Base-by-base conservation (phyloP, 371 early-diverging fungal genomes). In the Apophysomyces elegans region DNA sequence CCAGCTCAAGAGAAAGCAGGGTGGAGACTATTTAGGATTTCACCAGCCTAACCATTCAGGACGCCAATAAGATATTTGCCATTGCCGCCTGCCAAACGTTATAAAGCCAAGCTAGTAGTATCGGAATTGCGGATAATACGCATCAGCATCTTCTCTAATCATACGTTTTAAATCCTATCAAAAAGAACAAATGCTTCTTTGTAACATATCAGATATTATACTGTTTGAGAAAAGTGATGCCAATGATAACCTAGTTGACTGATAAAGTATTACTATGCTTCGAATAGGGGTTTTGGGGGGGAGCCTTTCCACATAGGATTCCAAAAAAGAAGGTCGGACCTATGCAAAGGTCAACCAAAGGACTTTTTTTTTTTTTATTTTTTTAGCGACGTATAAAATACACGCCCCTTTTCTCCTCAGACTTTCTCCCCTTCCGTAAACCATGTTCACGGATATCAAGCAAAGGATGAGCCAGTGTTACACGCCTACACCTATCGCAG, bases 381-480 rank as follows among this genome's bases (percentile, higher is more conserved):
- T 58, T 41, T 3, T 18, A 12, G 16, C 32, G 41, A 43, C 45
- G 60, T 59, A 59, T 32, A 43, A 43, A 21, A 13, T 8, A 14
- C 38, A 8, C 2, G 26, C 60, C 60, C 46, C 44, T 45, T 60
- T 5, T 54, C 36, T 39, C 63, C 46, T 58, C 26, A 26, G 32
- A 38, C 8, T 37, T 37, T n/a, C 44, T 18, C 35, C 18, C 45
- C 47, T 37, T 50, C 35, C 18, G 43, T 37, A 46, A 26, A 39
- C 59, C 13, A 69, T 69, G 69, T 58, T 69, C 46, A 69, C 64
- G 37, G 69, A 69, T 59, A 61, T 69, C 57, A 64, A 64, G 18
- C 60, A 46, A 44, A 41, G 69, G 9, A 61, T 69, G n/a, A 69
- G 63, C 16, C 58, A 59, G 57, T 50, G 58, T 21, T 68, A 68